Evolutionary conservation across 108 stramenopile species (phyloP).

Genomic region (Cyclotella baltica): DNA sequence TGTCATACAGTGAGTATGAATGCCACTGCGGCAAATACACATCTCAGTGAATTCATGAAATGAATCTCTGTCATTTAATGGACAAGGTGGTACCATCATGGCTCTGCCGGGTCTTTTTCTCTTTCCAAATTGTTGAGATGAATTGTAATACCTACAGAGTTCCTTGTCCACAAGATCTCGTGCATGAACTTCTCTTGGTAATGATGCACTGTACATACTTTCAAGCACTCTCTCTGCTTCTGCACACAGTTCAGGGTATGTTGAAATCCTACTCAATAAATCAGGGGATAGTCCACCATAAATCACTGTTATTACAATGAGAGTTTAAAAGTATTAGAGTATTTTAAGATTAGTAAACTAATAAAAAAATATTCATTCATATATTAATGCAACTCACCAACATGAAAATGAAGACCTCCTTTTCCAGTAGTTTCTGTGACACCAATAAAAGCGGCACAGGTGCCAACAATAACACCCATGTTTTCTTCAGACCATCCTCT

Average conservation of each 20-base stretch:
- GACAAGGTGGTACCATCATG: slow-evolving; percentile 4
- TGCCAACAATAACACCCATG: neutral
- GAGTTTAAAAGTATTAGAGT: no score
- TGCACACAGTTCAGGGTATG: neutral
- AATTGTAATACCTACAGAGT: neutral
- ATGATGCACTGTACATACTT: neutral
- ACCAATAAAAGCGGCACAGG: neutral
- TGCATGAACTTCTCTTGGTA: neutral
- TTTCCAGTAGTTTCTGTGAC: neutral
- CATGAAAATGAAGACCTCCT: slow-evolving; percentile 10
- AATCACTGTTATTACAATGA: neutral
- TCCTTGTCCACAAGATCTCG: neutral
- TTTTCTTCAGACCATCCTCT: neutral
- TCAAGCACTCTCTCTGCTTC: neutral
- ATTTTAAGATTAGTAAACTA: no score
- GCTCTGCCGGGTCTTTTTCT: neutral
- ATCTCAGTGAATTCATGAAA: neutral
- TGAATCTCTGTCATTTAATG: neutral
- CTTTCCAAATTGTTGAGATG: neutral
- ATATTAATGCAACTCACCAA: neutral
- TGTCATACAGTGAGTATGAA: neutral
- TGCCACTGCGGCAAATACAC: neutral
- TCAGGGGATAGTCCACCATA: neutral
- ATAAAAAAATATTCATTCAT: no score
- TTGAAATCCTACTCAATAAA: neutral